A percentile compares a stretch with the other conserved stretches of the same genome.
Conservation (phyloP, 2,329 filamentous ascomycete genomes). For the Ascochyta clinopodiicola region DNA sequence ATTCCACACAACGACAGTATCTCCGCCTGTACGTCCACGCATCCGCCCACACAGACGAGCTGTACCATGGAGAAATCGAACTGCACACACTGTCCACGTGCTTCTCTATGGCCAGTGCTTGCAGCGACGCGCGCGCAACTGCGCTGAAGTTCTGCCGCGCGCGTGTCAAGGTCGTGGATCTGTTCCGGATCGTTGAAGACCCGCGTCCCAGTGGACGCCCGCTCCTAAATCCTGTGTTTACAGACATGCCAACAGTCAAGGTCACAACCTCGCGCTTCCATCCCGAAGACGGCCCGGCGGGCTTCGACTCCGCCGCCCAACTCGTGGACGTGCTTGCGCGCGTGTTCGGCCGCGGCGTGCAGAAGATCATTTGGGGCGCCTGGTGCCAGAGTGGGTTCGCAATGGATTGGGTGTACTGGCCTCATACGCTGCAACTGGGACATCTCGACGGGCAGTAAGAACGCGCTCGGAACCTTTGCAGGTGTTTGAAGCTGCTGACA, state of each 20-base stretch:
- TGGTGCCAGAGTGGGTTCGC: constrained; percentile 7
- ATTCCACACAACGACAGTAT: constrained; percentile 8
- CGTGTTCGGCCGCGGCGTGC: constrained; percentile 16
- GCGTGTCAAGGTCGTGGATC: not conserved
- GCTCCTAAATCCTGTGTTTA: constrained; percentile 14
- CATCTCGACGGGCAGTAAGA: constrained; percentile 2
- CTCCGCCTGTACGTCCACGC: constrained; percentile 9
- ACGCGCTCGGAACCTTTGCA: not conserved
- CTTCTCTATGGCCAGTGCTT: constrained; percentile 11
- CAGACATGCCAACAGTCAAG: constrained; percentile 11
- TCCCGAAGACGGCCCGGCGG: constrained; percentile 2
- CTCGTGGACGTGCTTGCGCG: constrained; percentile 14
- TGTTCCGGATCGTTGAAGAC: not conserved
- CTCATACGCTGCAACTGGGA: constrained; percentile 10
- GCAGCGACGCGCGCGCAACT: constrained; percentile 7
- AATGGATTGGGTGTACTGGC: constrained; percentile 10
- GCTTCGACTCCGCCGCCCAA: constrained; percentile 15
- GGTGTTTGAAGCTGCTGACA: not conserved
- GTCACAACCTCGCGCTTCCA: constrained; percentile 5
- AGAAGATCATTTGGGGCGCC: constrained; percentile 15
- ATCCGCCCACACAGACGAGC: constrained; percentile 2
- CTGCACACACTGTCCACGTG: constrained; percentile 15
- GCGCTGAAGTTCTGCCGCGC: constrained; percentile 2
- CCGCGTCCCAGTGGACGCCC: not conserved
- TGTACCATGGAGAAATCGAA: constrained; percentile 12